Evolutionary conservation across 202 grass and related monocot genomes (phyloP).

Genomic region (Cymbopogon flexuosus): DNA sequence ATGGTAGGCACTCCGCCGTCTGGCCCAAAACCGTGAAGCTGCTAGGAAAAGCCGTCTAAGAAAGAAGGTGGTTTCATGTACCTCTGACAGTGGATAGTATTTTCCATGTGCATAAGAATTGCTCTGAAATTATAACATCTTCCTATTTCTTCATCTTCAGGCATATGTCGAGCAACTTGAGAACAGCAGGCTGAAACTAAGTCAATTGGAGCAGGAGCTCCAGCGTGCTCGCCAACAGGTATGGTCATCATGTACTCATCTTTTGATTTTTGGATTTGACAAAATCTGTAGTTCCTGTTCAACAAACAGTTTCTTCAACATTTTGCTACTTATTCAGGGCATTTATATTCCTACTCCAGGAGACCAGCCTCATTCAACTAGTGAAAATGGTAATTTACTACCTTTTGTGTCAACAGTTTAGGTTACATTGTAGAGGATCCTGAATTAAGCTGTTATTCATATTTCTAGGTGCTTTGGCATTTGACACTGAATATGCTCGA

Average conservation of each 20-base stretch:
- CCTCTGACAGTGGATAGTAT: background rate
- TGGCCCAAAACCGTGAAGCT: constrained; percentile 92
- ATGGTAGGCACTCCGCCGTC: constrained; percentile 54
- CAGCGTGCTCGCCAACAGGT: constrained; percentile 62
- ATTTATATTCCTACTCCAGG: constrained; percentile 49
- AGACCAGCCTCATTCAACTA: constrained; percentile 35
- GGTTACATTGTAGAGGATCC: background rate
- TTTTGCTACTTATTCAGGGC: constrained; percentile 38
- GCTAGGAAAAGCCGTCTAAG: constrained; percentile 83
- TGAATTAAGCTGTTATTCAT: background rate
- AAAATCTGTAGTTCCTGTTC: background rate
- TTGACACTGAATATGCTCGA: constrained; percentile 41
- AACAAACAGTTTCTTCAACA: background rate
- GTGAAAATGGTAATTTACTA: constrained; percentile 47
- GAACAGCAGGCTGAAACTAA: constrained; percentile 63
- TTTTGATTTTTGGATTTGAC: constrained; percentile 5
- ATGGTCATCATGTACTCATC: background rate
- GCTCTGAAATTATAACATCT: background rate
- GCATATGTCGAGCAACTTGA: constrained; percentile 82
- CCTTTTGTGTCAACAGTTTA: background rate
- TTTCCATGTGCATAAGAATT: background rate
- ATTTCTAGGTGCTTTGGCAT: constrained; percentile 42
- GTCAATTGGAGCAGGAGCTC: constrained; percentile 70
- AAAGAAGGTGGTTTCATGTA: constrained; percentile 57
- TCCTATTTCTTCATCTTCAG: constrained; percentile 21